Evolutionary conservation across 148 eudicot species (phyloP).

Genomic region (Suaeda aralocaspica): DNA sequence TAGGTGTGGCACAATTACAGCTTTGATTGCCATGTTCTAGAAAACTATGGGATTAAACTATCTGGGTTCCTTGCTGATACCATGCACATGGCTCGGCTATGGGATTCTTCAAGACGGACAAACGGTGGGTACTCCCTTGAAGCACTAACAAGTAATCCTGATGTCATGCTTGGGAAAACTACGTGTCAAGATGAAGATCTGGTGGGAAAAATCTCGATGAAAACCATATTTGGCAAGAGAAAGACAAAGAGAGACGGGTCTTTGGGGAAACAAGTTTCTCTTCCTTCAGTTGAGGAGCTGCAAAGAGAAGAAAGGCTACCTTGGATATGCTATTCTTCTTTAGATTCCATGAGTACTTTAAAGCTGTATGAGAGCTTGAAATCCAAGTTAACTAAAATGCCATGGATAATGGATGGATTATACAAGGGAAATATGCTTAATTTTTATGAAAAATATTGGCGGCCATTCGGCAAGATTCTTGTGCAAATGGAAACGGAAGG

Average conservation of each 20-base stretch:
- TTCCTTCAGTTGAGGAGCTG: conserved; percentile 80
- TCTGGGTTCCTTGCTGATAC: conserved; percentile 96
- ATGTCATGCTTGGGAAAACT: conserved; percentile 45
- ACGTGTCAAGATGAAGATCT: conserved; percentile 36
- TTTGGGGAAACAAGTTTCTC: conserved; percentile 60
- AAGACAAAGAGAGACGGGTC: conserved; percentile 82
- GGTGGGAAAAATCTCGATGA: conserved; percentile 86
- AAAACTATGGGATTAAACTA: conserved; percentile 75
- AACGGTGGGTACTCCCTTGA: conserved; percentile 94
- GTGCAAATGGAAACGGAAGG: conserved; percentile 95
- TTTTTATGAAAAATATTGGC: conserved; percentile 74
- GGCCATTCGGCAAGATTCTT: conserved; percentile 88
- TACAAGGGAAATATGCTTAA: conserved; percentile 57
- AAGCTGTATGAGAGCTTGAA: conserved; percentile 79
- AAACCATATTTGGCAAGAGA: conserved; percentile 77
- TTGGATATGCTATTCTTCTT: conserved; percentile 89
- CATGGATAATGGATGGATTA: conserved; percentile 57
- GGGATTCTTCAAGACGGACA: conserved; percentile 81
- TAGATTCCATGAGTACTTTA: conserved; percentile 87
- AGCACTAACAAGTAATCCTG: conserved; percentile 69
- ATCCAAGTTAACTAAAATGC: conserved; percentile 46
- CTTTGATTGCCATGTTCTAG: conserved; percentile 87
- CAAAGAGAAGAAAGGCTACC: conserved; percentile 62
- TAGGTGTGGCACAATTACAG: conserved; percentile 99
- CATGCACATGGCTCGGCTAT: conserved; percentile 98